Conservation (phyloP, 129 eudicot genomes). For the Kitagawia praeruptora region DNA sequence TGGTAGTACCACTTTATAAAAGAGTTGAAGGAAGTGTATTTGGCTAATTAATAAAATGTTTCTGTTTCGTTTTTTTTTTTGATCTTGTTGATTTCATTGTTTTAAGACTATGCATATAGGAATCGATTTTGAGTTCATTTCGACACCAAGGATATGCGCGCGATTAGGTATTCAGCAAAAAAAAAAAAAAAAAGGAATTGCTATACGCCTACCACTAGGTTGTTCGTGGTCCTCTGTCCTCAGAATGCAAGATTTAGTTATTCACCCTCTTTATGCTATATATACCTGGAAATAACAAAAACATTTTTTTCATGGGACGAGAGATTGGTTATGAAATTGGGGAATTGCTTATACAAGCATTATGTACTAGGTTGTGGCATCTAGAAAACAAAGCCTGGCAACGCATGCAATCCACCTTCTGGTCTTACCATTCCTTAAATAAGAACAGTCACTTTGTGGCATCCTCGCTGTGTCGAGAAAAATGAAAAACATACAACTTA, state of each 20-base stretch:
- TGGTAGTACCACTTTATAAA: not conserved
- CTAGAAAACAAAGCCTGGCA: not conserved
- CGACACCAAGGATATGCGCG: not conserved
- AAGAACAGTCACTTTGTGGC: not conserved
- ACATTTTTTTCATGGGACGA: too few species aligned
- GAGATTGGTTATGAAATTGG: not conserved
- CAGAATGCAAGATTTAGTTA: too few species aligned
- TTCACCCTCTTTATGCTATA: not conserved
- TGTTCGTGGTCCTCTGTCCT: too few species aligned
- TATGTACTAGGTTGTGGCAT: not conserved
- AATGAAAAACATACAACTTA: not conserved
- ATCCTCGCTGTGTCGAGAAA: not conserved
- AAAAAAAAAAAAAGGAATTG: not conserved
- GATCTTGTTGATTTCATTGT: not conserved
- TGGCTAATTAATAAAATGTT: not conserved
- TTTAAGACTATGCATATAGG: not conserved
- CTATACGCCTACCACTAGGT: not conserved
- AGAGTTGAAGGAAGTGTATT: not conserved
- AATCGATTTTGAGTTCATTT: not conserved
- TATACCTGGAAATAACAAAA: too few species aligned
- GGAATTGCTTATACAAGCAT: not conserved
- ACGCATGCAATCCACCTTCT: conserved; percentile 1
- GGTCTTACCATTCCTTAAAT: not conserved
- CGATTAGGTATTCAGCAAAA: too few species aligned
- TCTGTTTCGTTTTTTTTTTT: not conserved